Base-by-base conservation (phyloP, 805 yeast species). In the Brettanomyces sp. region DNA sequence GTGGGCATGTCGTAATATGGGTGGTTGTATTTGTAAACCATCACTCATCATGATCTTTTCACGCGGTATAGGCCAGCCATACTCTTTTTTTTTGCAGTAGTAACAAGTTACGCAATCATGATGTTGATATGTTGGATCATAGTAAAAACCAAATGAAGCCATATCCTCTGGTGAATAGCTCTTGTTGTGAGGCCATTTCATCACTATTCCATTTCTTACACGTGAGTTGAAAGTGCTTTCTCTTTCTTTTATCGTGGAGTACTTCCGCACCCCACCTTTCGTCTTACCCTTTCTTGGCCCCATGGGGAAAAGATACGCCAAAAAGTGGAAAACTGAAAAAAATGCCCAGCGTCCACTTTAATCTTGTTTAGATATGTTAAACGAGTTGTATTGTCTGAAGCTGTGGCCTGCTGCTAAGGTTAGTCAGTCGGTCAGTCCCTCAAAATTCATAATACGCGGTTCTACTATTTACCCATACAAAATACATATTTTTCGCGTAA, bases 71-170 rank as follows among this genome's bases (percentile, higher is more conserved):
- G 47, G 28, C 90, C 91, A 84, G 14, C 77, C 77, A n/a, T 73
- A 73, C 44, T 73, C 66, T 1, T 81, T 71, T 47, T 66, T 66
- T 25, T 70, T 64, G 60, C 91, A 84, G 54, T 69, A 65, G 45
- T 71, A 73, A 60, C 91, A 84, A 13, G 78, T 69, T 8, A 76
- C 76, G 44, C 77, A 70, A 53, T 77, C 81, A 3, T 56, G 61
- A 40, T 68, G 63, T 32, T 65, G 62, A 44, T 69, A 65, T 11
- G 68, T 65, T 32, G 80, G 89, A 42, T 73, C 70, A 59, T 65
- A 83, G 61, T 66, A 77, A 64, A 83, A 77, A 1, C 91, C 90
- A 18, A 76, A 70, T 42, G 66, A 66, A 1, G 81, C 81, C 66
- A 82, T 56, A 1, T 49, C 47, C 37, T 56, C 52, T 12, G 56